Conservation (phyloP, 495 filamentous ascomycete species). For the Pseudomonodictys pantanalensis region DNA sequence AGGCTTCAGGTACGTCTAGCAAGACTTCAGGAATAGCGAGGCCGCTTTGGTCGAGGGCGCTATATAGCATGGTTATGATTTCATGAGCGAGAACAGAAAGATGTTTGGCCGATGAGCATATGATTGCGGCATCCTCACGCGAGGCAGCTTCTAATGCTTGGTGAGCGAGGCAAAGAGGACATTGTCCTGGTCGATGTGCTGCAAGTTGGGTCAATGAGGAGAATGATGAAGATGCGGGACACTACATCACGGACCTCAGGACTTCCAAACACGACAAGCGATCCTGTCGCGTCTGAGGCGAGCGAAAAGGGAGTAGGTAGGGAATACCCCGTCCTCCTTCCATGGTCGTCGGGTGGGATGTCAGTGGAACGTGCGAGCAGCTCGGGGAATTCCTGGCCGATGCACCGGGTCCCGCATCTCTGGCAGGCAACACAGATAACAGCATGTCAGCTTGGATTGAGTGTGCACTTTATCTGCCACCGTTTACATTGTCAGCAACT, state of each 20-base stretch:
- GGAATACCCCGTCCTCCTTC: not conserved
- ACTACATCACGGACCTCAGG: not conserved
- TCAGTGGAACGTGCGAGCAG: slow-evolving; percentile 4
- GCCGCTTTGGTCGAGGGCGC: slow-evolving; percentile 12
- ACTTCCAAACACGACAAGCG: not conserved
- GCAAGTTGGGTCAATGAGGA: not conserved
- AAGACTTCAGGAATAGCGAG: slow-evolving; percentile 8
- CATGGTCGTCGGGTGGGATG: not conserved
- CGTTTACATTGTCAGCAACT: slow-evolving; percentile 32
- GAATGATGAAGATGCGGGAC: not conserved
- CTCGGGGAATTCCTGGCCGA: slow-evolving; percentile 21
- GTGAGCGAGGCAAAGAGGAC: not conserved
- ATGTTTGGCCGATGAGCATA: slow-evolving; percentile 15
- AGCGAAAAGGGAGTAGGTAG: not conserved
- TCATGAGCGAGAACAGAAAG: slow-evolving; percentile 16
- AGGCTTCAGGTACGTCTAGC: slow-evolving; percentile 10
- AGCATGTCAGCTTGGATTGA: not conserved
- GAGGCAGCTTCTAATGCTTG: slow-evolving; percentile 16
- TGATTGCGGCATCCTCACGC: slow-evolving; percentile 15
- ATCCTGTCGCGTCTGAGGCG: not conserved
- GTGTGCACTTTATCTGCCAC: slow-evolving; percentile 27
- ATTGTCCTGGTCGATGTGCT: not conserved
- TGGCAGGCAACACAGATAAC: slow-evolving; percentile 6
- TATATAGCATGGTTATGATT: slow-evolving; percentile 15
- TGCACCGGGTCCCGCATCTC: slow-evolving; percentile 11